Base-by-base conservation (phyloP, 345 rosid species). In the Arabis hirsuta region DNA sequence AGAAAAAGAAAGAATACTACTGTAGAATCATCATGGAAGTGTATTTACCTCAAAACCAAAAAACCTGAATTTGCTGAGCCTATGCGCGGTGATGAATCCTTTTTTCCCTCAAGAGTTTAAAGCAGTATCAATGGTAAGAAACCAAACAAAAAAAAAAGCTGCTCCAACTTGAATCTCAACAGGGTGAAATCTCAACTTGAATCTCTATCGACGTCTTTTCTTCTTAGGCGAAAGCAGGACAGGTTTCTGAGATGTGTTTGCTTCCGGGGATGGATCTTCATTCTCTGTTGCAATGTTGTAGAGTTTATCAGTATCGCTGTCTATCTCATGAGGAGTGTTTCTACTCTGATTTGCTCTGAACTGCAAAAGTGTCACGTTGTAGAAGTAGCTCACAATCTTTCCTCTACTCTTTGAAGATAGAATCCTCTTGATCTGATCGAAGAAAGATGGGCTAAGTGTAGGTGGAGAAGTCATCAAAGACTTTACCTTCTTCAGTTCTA, bases 321-420 rank as follows among this genome's bases (percentile, higher is more conserved):
- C 75, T 67, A 84, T 76, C 44, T 80, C 81, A 52, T 58, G 53
- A 14, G 82, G 89, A 62, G 80, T 68, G 22, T 19, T 64, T 78
- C 99, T 80, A 52, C 81, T 95, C 76, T 91, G 99, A 41, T 78
- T 60, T 61, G 90, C 96, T 71, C 97, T 87, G 46, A 85, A 83
- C 78, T 83, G 84, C 83, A 91, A 46, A 80, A 91, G 84, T 34
- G 76, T 80, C 68, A 88, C 97, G 59, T 91, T 91, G 72, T 71
- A 95, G 81, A 84, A 88, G 76, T 91, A 91, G 76, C 92, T 79
- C 48, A 87, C 91, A 29, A 95, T 71, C 24, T 81, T 84, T 77
- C 61, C 88, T 70, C 85, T 81, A 64, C 78, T 81, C 84, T 81
- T 90, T 20, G 54, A 72, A 13, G 80, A 73, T 65, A 91, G 83